phyloP scores from a whole-genome alignment of 345 rosid species.

The Corchorus olitorius region DNA sequence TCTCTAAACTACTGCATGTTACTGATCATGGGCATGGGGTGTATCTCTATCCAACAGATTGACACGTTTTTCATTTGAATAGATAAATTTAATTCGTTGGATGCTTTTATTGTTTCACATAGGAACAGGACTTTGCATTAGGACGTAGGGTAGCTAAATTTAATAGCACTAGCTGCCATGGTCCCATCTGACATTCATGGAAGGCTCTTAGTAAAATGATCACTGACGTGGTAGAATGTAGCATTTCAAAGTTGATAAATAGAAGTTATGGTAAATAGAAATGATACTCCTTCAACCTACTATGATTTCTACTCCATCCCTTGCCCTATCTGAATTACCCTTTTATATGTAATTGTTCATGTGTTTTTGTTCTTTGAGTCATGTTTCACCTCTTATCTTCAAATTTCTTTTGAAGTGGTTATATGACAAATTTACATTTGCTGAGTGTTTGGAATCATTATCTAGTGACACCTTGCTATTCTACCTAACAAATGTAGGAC shows the following conservation, averaged over 20 bases:
- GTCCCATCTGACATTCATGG: neutral
- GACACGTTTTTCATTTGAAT: neutral
- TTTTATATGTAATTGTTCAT: neutral
- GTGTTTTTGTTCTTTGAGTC: neutral
- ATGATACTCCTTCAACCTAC: neutral
- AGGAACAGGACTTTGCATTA: neutral
- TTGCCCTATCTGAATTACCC: neutral
- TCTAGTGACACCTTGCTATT: neutral
- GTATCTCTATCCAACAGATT: neutral
- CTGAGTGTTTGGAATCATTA: neutral
- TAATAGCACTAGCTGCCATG: neutral
- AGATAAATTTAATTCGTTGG: neutral
- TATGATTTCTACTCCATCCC: neutral
- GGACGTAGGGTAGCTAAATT: neutral
- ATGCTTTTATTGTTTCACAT: neutral
- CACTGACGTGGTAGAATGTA: neutral
- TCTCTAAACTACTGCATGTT: neutral
- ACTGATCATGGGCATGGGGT: neutral
- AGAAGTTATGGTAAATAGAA: neutral
- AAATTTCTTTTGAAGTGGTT: neutral
- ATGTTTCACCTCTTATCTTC: neutral
- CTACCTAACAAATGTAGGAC: slow-evolving; percentile 48
- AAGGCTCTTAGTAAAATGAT: neutral
- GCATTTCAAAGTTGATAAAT: neutral
- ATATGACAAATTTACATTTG: neutral